Percentiles rank a stretch among this genome's conserved stretches.
phyloP scores from a whole-genome alignment of 1,284 basidiomycete species.

The Agaricales sp. region DNA sequence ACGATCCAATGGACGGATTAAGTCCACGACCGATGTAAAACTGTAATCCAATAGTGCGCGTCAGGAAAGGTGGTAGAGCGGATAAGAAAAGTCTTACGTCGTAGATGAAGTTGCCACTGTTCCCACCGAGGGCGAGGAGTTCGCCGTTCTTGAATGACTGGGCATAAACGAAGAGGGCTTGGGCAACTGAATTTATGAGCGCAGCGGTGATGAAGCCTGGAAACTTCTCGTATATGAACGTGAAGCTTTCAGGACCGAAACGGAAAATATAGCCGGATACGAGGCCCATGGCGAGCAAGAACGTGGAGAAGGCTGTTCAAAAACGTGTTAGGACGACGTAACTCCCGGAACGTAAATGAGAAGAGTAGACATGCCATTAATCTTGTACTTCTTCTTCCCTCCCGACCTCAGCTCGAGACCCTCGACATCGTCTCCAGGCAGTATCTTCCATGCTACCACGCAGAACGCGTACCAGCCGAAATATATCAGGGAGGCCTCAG shows the following conservation, averaged over 20 bases:
- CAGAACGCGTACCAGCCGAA: constrained; percentile 87
- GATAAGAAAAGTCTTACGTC: constrained; percentile 52
- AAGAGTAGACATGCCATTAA: constrained; percentile 64
- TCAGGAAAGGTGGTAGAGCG: constrained; percentile 4
- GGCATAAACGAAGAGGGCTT: constrained; percentile 68
- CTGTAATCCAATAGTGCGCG: constrained; percentile 28
- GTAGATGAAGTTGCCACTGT: constrained; percentile 82
- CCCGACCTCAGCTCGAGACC: constrained; percentile 79
- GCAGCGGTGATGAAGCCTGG: constrained; percentile 83
- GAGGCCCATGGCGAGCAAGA: constrained; percentile 70
- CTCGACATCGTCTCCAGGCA: constrained; percentile 83
- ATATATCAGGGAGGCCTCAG: constrained; percentile 69
- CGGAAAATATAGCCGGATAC: constrained; percentile 58
- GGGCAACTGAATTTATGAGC: constrained; percentile 68
- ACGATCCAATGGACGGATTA: constrained; percentile 81
- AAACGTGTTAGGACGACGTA: constrained; percentile 2
- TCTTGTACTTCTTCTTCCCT: constrained; percentile 77
- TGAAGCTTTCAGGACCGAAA: constrained; percentile 73
- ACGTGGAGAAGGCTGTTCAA: constrained; percentile 72
- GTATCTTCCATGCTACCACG: constrained; percentile 71
- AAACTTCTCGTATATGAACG: constrained; percentile 90
- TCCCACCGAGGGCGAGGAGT: constrained; percentile 86
- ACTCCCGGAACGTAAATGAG: constrained; percentile 3
- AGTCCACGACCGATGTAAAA: constrained; percentile 96
- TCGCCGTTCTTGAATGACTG: constrained; percentile 59